These are phyloP conservation scores for Myxozyma neglecta DNA, from an alignment of 805 yeast genomes.

Conservation along the genomic window DNA sequence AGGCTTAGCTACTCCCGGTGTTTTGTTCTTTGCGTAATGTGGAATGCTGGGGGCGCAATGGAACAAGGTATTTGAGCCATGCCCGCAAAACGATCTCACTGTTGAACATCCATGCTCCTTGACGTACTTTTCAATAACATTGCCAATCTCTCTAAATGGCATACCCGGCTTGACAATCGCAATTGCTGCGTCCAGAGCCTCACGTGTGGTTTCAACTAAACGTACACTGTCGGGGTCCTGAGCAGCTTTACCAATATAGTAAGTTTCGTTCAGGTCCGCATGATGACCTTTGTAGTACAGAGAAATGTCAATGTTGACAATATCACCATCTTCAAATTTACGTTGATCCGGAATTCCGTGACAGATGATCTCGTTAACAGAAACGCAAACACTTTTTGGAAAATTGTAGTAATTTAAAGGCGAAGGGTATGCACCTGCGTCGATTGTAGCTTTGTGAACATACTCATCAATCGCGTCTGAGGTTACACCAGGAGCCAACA, in stretches of 20 bases:
- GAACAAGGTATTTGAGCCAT: conserved; percentile 83
- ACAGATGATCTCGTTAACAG: conserved; percentile 92
- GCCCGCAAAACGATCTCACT: conserved; percentile 89
- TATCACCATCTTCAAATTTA: conserved; percentile 87
- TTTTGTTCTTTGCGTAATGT: conserved; percentile 90
- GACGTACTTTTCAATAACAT: conserved; percentile 85
- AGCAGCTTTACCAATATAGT: conserved; percentile 88
- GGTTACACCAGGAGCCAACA: conserved; percentile 82
- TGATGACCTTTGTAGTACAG: conserved; percentile 85
- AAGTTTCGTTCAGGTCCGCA: conserved; percentile 94
- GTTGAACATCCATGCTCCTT: conserved; percentile 75
- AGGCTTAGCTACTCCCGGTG: conserved; percentile 89
- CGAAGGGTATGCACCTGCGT: conserved; percentile 89
- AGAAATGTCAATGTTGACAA: conserved; percentile 85
- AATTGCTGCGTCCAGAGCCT: conserved; percentile 81
- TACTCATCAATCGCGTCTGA: conserved; percentile 88
- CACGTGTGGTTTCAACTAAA: conserved; percentile 89
- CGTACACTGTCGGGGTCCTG: conserved; percentile 79
- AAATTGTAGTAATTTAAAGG: conserved; percentile 91
- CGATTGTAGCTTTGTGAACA: conserved; percentile 84
- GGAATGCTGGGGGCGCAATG: conserved; percentile 92
- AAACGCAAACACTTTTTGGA: conserved; percentile 90
- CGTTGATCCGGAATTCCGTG: conserved; percentile 96
- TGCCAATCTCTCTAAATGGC: conserved; percentile 82
- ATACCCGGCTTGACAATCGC: conserved; percentile 86